Conservation (phyloP, 345 rosid species). For the Syzygium oleosum region DNA sequence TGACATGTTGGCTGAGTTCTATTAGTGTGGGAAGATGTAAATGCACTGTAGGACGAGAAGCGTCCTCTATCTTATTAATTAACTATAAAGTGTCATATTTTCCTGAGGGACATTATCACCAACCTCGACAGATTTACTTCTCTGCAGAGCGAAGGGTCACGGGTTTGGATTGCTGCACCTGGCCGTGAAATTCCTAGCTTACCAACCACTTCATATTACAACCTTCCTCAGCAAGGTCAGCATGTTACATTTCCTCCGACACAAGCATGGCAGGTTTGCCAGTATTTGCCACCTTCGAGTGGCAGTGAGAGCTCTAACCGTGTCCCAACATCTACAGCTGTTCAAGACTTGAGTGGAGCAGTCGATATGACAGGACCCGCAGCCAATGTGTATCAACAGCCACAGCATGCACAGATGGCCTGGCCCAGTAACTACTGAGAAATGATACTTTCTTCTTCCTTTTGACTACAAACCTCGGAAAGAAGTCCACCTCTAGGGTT, state of each 20-base stretch:
- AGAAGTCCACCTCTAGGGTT: slow-evolving; percentile 24
- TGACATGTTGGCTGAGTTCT: neutral
- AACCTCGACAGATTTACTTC: slow-evolving; percentile 6
- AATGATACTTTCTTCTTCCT: slow-evolving; percentile 17
- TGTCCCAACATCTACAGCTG: slow-evolving; percentile 74
- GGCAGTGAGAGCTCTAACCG: slow-evolving; percentile 55
- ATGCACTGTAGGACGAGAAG: neutral
- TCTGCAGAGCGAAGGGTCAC: slow-evolving; percentile 76
- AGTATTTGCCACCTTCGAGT: slow-evolving; percentile 72
- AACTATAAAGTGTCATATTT: neutral
- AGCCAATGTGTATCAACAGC: slow-evolving; percentile 75
- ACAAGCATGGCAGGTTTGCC: slow-evolving; percentile 57
- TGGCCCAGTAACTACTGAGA: slow-evolving; percentile 88
- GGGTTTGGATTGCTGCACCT: slow-evolving; percentile 77
- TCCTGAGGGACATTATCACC: neutral
- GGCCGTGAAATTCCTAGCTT: slow-evolving; percentile 64
- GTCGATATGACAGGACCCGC: slow-evolving; percentile 68
- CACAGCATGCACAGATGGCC: slow-evolving; percentile 83
- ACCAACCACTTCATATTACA: slow-evolving; percentile 73
- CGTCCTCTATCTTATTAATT: neutral
- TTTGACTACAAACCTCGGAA: slow-evolving; percentile 7
- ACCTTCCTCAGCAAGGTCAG: slow-evolving; percentile 81
- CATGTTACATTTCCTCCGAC: slow-evolving; percentile 68
- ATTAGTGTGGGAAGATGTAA: neutral
- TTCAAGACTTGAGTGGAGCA: slow-evolving; percentile 61